Evolutionary conservation across 106 monocot genomes (phyloP), one percentile per base, ranked within the genome.

Genomic region (Apostasia shenzhenica): DNA sequence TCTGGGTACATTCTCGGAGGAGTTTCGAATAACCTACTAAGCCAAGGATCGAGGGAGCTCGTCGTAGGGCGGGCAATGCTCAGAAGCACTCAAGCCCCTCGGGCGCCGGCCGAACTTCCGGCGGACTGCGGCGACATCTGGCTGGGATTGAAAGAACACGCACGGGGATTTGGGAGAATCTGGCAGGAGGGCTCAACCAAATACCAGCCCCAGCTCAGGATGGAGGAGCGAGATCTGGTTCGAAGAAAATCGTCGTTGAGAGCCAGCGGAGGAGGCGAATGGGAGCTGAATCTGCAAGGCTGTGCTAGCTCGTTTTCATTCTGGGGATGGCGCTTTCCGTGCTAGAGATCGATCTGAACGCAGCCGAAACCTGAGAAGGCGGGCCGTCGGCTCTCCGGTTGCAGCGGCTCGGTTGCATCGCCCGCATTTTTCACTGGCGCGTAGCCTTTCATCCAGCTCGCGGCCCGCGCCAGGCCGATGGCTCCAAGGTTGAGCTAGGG

Each of bases 1-100:
- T 91, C 86, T 95, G 95, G 63, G n/a, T n/a, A n/a, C 91, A 81
- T 73, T 95, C 91, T 13, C 91, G 82, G 14, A 95, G 86, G n/a
- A n/a, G n/a, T n/a, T n/a, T n/a, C n/a, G n/a, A n/a, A n/a, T n/a
- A n/a, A n/a, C n/a, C 39, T 86, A 78, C 5, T 81, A 78, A 0
- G 90, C n/a, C 90, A 6, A 95, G 88, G 2, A 95, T 64, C 10
- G 79, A 60, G 1, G 91, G n/a, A n/a, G 86, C 66, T 95, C 95
- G 59, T 95, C 95, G 68, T 61, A 88, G 14, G 55, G 48, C 4
- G 81, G 70, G n/a, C n/a, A n/a, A n/a, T n/a, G n/a, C n/a, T n/a
- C n/a, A n/a, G 2, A 77, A 60, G 58, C 48, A 72, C 2, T 54
- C 57, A 8, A 71, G 43, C 45, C 52, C 77, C 14, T 74, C n/a